Evolutionary conservation across 352 stramenopile genomes (phyloP), one percentile per base, ranked within the genome.

Genomic region (Phytophthora boehmeriae): DNA sequence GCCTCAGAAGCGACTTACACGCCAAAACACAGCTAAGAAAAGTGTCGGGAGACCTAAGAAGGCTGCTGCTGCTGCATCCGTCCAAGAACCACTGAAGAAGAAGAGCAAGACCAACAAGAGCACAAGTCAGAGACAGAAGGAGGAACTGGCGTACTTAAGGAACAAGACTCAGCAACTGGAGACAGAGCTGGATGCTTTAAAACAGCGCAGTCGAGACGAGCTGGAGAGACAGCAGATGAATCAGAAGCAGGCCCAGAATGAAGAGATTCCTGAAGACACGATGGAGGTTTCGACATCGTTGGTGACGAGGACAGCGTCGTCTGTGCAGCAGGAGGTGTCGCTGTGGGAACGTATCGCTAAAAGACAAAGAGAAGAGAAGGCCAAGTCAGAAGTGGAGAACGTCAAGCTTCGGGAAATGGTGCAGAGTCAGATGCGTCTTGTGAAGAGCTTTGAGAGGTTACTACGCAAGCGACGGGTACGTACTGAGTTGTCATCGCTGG

Each of bases 331-430:
- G 4, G 49, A 72, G 28, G 53, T 63, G 6, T 75, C 68, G 16
- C 35, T 80, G 0, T 86, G 76, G 76, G 65, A 74, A 47, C 52
- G 53, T 0, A 79, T 77, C n/a, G 75, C 75, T 3, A 75, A 71
- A 55, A 56, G 66, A 1, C 75, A 84, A 44, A 53, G 57, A 19
- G 65, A 74, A 14, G 70, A 72, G 30, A 73, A 71, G 38, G 46
- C 64, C 1, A 73, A 71, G 35, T 60, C 73, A 1, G 66, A 76
- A 17, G 51, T 82, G 42, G 70, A 87, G 54, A 87, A 87, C 44
- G 34, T 54, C 1, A 83, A 83, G 53, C 60, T 87, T 35, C 59
- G 63, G 1, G 68, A 78, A 27, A 70, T 75, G 46, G 61, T 83
- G 27, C 62, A 83, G 36, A 73, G 52, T 2, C 73, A 87, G 39